Evolutionary conservation across 306 rosid genomes (phyloP).

Genomic region (Citrullus colocynthis): DNA sequence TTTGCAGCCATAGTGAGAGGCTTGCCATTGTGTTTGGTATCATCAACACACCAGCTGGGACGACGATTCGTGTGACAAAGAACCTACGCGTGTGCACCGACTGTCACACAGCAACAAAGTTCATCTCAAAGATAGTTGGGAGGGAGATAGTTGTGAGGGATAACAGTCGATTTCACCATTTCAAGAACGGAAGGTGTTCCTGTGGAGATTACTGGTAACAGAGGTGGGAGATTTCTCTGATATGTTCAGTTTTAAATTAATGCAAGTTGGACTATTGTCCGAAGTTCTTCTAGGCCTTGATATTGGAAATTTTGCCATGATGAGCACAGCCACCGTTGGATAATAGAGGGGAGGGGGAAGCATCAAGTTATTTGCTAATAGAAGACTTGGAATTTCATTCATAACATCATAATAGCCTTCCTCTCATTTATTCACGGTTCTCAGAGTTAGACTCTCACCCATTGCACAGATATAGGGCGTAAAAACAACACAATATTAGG

Average conservation of each 20-base stretch:
- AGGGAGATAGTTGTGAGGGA: slow-evolving; percentile 83
- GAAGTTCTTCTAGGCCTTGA: not conserved
- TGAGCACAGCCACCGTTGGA: not conserved
- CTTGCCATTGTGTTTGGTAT: slow-evolving; percentile 84
- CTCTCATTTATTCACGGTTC: no score
- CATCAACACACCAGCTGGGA: slow-evolving; percentile 64
- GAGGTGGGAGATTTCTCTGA: not conserved
- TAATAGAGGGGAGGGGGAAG: not conserved
- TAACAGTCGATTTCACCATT: slow-evolving; percentile 83
- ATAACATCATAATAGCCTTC: not conserved
- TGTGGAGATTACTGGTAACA: slow-evolving; percentile 56
- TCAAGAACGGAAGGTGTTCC: slow-evolving; percentile 47
- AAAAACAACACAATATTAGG: not conserved
- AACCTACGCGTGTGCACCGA: slow-evolving; percentile 66
- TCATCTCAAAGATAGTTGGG: slow-evolving; percentile 57
- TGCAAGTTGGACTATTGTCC: not conserved
- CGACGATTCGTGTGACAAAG: slow-evolving; percentile 62
- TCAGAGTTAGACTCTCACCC: not conserved
- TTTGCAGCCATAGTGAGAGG: slow-evolving; percentile 66
- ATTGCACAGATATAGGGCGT: not conserved
- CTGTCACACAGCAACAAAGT: slow-evolving; percentile 64
- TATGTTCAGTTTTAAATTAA: not conserved
- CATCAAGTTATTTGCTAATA: not conserved
- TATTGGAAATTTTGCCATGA: not conserved
- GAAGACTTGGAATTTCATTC: not conserved